Evolutionary conservation across 139 green algal species (phyloP).

Genomic region (Picochlorum sp.): DNA sequence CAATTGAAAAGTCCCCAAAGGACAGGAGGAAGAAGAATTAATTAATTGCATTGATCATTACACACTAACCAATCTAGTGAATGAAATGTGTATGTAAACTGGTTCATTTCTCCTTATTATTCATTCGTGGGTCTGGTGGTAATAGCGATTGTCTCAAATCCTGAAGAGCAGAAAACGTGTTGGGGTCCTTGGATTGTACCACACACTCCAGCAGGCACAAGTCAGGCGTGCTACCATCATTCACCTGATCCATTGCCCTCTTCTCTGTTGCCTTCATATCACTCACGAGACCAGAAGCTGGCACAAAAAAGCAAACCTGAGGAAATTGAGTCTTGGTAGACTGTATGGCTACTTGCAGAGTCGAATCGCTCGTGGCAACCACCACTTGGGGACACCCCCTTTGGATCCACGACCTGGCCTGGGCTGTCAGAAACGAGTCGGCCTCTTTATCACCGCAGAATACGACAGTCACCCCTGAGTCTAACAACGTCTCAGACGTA

Average conservation of each 20-base stretch:
- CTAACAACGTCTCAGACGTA: neutral
- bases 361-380: neutral
- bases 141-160: neutral
- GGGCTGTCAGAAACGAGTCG: neutral
- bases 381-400: neutral
- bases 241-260: neutral
- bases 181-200: neutral
- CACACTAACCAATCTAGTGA: too few relatives aligned
- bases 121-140: neutral
- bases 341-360: neutral
- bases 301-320: neutral
- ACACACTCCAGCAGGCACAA: neutral
- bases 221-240: neutral
- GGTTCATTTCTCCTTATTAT: neutral
- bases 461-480: slow-evolving; percentile 1
- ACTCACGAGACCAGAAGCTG: neutral
- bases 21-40: neutral
- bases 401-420: neutral
- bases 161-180: neutral
- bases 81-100: neutral
- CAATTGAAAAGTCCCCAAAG: neutral
- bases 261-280: slow-evolving; percentile 4
- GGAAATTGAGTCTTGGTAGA: neutral
- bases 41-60: neutral
- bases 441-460: slow-evolving; percentile 6